Evolutionary conservation across 345 rosid species (phyloP).

Genomic region (Lepidium aucheri): DNA sequence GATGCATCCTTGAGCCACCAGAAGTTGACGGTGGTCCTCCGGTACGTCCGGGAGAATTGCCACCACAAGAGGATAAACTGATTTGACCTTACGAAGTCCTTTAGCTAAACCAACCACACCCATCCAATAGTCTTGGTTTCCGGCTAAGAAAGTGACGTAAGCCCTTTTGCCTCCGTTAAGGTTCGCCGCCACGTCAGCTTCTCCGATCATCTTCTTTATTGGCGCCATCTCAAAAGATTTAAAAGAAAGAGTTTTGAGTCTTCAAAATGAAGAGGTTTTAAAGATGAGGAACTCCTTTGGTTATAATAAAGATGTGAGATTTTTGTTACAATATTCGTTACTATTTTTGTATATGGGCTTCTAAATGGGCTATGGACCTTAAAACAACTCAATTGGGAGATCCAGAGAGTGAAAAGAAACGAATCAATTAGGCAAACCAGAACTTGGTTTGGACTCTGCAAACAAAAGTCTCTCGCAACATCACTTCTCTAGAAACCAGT

Average conservation of each 20-base stretch:
- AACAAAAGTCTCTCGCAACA: background rate
- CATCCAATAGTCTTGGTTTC: constrained; percentile 50
- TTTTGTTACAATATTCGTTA: no score
- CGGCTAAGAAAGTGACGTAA: constrained; percentile 53
- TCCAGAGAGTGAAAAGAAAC: background rate
- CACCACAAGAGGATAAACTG: constrained; percentile 53
- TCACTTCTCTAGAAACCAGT: background rate
- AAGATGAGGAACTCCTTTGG: no score
- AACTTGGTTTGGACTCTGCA: background rate
- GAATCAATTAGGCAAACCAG: background rate
- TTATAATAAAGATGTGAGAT: no score
- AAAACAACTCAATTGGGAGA: background rate
- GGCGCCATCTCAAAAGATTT: background rate
- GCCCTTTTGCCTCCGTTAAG: constrained; percentile 17
- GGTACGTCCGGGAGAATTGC: constrained; percentile 68
- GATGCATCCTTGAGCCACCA: constrained; percentile 50
- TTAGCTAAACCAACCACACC: constrained; percentile 67
- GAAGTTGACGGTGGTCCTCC: constrained; percentile 42
- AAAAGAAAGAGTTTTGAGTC: no score
- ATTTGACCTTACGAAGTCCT: constrained; percentile 43
- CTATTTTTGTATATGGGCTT: background rate
- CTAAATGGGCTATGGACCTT: background rate
- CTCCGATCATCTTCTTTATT: background rate
- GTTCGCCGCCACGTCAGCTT: background rate
- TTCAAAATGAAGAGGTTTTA: no score